These are phyloP conservation scores for Cyathus olla DNA, from an alignment of 1,284 basidiomycete genomes.

Conservation along the genomic window DNA sequence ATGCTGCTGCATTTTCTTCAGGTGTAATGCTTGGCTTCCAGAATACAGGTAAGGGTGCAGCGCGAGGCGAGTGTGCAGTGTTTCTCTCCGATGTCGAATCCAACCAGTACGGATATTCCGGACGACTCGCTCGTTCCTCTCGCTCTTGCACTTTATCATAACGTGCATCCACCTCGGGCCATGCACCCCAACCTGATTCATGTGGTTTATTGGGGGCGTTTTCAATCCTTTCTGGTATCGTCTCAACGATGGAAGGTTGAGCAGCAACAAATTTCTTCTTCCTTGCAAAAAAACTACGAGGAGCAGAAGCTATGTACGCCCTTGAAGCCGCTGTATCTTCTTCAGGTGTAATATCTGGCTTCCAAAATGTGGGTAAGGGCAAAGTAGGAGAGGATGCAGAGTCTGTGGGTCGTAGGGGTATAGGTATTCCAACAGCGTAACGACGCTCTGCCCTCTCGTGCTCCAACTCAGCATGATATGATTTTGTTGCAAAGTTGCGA, in stretches of 20 bases:
- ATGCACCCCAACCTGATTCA: too few relatives aligned
- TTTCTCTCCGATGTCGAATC: constrained; percentile 37
- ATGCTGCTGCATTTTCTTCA: not conserved
- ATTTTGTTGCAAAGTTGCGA: constrained; percentile 48
- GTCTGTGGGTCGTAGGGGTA: too few relatives aligned
- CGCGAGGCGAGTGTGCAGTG: constrained; percentile 42
- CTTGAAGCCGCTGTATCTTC: too few relatives aligned
- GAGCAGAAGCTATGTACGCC: too few relatives aligned
- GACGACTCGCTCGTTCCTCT: constrained; percentile 13
- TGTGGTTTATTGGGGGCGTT: too few relatives aligned
- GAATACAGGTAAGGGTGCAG: constrained; percentile 45
- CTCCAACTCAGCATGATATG: constrained; percentile 50
- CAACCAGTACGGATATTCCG: constrained; percentile 1
- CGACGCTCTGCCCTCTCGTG: constrained; percentile 54
- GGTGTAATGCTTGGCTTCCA: constrained; percentile 54
- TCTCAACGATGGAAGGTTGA: not conserved
- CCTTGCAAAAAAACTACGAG: too few relatives aligned
- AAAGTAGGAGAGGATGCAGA: too few relatives aligned
- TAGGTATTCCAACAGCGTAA: constrained; percentile 40
- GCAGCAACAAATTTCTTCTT: too few relatives aligned
- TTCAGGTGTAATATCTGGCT: too few relatives aligned
- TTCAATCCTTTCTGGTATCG: too few relatives aligned
- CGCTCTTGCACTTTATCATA: constrained; percentile 4
- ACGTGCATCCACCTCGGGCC: not conserved
- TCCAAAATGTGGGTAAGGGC: too few relatives aligned